Base-by-base conservation (phyloP, 305 asterid species). In the Fraxinus dipetala region DNA sequence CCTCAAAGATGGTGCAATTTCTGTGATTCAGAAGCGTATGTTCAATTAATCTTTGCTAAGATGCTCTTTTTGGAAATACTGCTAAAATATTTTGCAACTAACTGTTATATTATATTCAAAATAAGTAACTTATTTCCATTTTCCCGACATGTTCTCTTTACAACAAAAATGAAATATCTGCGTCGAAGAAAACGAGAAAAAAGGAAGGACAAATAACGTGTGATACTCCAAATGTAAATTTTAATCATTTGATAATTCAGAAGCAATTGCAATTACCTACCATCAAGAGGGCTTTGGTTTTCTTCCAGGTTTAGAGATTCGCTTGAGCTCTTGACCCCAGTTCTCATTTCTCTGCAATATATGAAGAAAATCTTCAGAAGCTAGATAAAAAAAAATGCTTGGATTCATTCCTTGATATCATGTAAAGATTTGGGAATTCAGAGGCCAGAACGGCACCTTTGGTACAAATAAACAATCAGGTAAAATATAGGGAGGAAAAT, bases 401-500 rank as follows among this genome's bases (percentile, higher is more conserved):
- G 63, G 26, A 63, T 3, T 54, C n/a, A 81, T 81, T 14, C 75
- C 30, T 54, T 18, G 51, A 70, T 76, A 65, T 38, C 75, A 28
- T 22, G 75, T 75, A 51, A 75, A 80, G 59, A 43, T 14, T 28
- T 75, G 65, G 34, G 5, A 65, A 72, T 54, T 80, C 40, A 79
- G 48, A 77, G 83, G 81, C 38, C 31, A 54, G 82, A 87, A 54
- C 18, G 24, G 77, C 86, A 94, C 98, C 94, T 92, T 86, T 89
- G 96, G 79, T 88, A 89, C 86, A 95, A 82, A 89, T 88, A 94
- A 18, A 91, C 97, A 35, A 94, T 85, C 79, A 86, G 28, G 89
- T 92, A 93, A 85, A 91, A 95, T 81, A 93, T 70, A 34, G 98
- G 99, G 76, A 93, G 98, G 91, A 95, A 89, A 93, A 95, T 89